Conservation (phyloP, 2,329 filamentous ascomycete species). For the Fusarium bulbicola region DNA sequence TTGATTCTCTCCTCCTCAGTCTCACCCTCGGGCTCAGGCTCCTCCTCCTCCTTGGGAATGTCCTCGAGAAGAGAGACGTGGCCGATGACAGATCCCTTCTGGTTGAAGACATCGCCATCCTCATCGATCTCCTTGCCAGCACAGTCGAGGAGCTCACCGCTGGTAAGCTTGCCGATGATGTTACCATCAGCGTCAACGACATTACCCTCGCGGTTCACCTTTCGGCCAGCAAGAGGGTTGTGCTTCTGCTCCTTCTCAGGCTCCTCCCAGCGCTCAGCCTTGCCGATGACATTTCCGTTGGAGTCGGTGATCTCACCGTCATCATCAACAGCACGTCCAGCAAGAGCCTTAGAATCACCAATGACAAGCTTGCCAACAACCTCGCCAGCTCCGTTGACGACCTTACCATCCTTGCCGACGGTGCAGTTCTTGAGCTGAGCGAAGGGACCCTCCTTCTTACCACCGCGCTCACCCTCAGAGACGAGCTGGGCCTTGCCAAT, state of each 20-base stretch:
- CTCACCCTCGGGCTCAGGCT: conserved; percentile 56
- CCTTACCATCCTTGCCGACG: conserved; percentile 74
- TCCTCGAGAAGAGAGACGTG: conserved; percentile 74
- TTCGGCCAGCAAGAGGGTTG: conserved; percentile 62
- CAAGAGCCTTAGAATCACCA: conserved; percentile 76
- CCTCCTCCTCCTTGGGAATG: conserved; percentile 54
- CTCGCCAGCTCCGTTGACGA: conserved; percentile 72
- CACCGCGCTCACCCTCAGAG: conserved; percentile 71
- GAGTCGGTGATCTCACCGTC: conserved; percentile 85
- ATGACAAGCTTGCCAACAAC: conserved; percentile 76
- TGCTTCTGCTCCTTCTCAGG: conserved; percentile 61
- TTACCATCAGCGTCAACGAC: conserved; percentile 68
- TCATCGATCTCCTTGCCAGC: conserved; percentile 75
- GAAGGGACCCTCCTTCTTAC: conserved; percentile 73
- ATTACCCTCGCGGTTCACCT: conserved; percentile 67
- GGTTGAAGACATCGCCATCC: conserved; percentile 76
- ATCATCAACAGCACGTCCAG: conserved; percentile 79
- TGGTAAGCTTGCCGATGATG: conserved; percentile 72
- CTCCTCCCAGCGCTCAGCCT: conserved; percentile 69
- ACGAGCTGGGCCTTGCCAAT: conserved; percentile 75
- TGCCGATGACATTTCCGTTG: conserved; percentile 69
- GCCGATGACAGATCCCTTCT: conserved; percentile 72
- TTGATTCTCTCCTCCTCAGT: conserved; percentile 51
- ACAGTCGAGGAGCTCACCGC: conserved; percentile 71
- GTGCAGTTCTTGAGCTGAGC: conserved; percentile 71